Percentiles rank a stretch among this genome's conserved stretches.
phyloP scores from a whole-genome alignment of 768 basidiomycete species.

The Boletellus emodensis region DNA sequence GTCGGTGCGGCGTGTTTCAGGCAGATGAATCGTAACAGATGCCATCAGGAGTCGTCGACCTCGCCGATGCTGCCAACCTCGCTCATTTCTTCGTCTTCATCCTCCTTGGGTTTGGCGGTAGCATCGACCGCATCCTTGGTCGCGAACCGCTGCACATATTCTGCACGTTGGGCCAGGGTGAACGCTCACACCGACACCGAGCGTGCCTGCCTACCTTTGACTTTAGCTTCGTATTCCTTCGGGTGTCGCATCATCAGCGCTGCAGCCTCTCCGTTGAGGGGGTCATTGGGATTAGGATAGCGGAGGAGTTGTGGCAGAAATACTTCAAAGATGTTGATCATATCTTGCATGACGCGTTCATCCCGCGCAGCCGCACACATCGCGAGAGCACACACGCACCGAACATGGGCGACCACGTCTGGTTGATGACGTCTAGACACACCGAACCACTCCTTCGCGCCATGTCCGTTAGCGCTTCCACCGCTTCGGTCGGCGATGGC shows the following conservation, averaged over 20 bases:
- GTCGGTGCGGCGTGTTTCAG: constrained; percentile 13
- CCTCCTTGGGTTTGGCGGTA: constrained; percentile 53
- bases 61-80: constrained; percentile 82
- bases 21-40: not conserved
- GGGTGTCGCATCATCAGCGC: constrained; percentile 96
- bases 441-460: constrained; percentile 85
- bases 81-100: constrained; percentile 85
- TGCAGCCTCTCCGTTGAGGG: constrained; percentile 96
- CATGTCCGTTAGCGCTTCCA: constrained; percentile 6
- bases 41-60: constrained; percentile 39
- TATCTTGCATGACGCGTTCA: constrained; percentile 52
- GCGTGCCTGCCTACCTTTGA: constrained; percentile 61
- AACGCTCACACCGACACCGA: not conserved
- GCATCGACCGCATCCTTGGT: constrained; percentile 87
- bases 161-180: constrained; percentile 36
- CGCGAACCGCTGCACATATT: constrained; percentile 94
- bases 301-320: constrained; percentile 96
- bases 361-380: not conserved
- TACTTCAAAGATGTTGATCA: constrained; percentile 99
- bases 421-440: constrained; percentile 97
- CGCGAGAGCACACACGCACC: constrained; percentile 48
- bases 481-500: not conserved
- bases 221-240: constrained; percentile 90
- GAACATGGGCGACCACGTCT: constrained; percentile 99
- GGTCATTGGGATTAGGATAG: constrained; percentile 98